phyloP scores from a whole-genome alignment of 805 yeast genomes.

The Hanseniaspora thailandica region DNA sequence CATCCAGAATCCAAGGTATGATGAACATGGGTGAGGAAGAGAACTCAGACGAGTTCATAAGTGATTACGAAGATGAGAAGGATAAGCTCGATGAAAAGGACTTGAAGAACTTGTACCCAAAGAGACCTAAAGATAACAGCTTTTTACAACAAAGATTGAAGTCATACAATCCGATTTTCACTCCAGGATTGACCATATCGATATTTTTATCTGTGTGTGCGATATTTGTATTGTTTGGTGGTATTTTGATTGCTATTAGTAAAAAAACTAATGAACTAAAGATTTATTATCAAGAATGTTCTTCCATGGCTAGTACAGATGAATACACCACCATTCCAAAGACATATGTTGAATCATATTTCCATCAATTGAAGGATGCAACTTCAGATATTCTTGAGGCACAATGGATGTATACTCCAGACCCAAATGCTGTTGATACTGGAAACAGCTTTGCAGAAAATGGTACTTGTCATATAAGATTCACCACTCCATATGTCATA shows the following conservation, averaged over 20 bases:
- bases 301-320: conserved; percentile 35
- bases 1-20: conserved; percentile 14
- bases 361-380: conserved; percentile 31
- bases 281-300: conserved; percentile 69
- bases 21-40: conserved; percentile 12
- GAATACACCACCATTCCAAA: conserved; percentile 43
- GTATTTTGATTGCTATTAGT: conserved; percentile 62
- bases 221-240: conserved; percentile 85
- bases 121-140: conserved; percentile 62
- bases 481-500: conserved; percentile 59
- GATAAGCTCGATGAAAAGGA: conserved; percentile 19
- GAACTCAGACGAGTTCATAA: conserved; percentile 6
- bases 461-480: conserved; percentile 58
- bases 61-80: conserved; percentile 26
- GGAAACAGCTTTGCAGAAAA: conserved; percentile 36
- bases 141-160: conserved; percentile 57
- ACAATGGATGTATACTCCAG: conserved; percentile 51
- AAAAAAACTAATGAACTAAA: conserved; percentile 58
- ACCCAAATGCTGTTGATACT: conserved; percentile 17
- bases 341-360: conserved; percentile 46
- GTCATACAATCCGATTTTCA: conserved; percentile 66
- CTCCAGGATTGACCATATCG: conserved; percentile 82
- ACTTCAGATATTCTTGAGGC: conserved; percentile 34
- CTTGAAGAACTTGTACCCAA: conserved; percentile 35
- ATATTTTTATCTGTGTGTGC: conserved; percentile 60